Evolutionary conservation across 2,329 filamentous ascomycete species (phyloP).

Genomic region (Neofusicoccum sp.): DNA sequence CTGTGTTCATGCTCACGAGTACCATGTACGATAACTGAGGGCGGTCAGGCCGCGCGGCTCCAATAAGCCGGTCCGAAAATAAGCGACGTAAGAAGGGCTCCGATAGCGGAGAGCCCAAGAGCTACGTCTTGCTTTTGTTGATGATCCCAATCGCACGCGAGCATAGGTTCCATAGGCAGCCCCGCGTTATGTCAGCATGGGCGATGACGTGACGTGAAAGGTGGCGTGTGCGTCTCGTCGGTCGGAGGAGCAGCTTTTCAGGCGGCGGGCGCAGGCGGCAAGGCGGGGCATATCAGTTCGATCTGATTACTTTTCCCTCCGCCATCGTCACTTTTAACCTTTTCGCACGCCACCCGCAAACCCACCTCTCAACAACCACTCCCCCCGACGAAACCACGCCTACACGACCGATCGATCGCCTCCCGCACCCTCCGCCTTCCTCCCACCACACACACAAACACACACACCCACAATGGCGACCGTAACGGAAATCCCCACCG

Average conservation of each 20-base stretch:
- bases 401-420: not conserved
- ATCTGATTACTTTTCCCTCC: constrained; percentile 11
- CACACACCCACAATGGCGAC: constrained; percentile 41
- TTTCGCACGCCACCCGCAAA: constrained; percentile 1
- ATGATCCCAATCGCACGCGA: no score
- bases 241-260: constrained; percentile 6
- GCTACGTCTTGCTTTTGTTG: no score
- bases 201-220: constrained; percentile 2
- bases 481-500: constrained; percentile 74
- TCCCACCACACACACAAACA: no score
- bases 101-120: no score
- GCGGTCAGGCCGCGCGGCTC: not conserved
- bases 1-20: not conserved
- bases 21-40: not conserved
- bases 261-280: not conserved
- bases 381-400: not conserved
- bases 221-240: constrained; percentile 14
- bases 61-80: not conserved
- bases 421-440: no score
- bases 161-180: not conserved
- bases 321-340: constrained; percentile 6
- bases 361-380: not conserved
- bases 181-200: not conserved
- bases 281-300: constrained; percentile 14
- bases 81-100: not conserved